Percentiles rank a stretch among this genome's conserved stretches.
phyloP scores from a whole-genome alignment of 2,329 filamentous ascomycete species.

The Arthrobotrys sphaeroides region DNA sequence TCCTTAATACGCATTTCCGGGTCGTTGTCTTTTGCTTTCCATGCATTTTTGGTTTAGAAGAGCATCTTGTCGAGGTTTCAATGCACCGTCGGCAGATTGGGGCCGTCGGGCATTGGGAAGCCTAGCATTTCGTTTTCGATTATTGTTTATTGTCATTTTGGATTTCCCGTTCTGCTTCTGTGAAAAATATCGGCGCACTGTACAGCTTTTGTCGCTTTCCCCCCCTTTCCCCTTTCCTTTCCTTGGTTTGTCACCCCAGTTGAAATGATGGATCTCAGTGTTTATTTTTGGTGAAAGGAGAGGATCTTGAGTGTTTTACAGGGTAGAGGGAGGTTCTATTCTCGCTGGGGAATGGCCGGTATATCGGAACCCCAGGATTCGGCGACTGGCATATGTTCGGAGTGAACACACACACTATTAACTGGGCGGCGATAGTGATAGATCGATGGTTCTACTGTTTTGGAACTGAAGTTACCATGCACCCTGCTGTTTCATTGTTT shows the following conservation, averaged over 20 bases:
- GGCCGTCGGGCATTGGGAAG: neutral
- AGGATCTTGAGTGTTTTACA: conserved; percentile 25
- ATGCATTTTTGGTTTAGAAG: conserved; percentile 32
- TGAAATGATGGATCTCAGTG: neutral
- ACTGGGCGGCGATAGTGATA: conserved; percentile 21
- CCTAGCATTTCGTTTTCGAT: neutral
- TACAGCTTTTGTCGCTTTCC: conserved; percentile 14
- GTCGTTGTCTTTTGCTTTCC: conserved; percentile 15
- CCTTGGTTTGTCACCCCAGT: conserved; percentile 7
- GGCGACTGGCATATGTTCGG: conserved; percentile 13
- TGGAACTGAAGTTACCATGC: conserved; percentile 9
- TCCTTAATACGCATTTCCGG: neutral
- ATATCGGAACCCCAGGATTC: conserved; percentile 12
- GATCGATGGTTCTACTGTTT: neutral
- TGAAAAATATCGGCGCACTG: conserved; percentile 33
- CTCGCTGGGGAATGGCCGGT: neutral
- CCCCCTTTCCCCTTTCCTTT: neutral
- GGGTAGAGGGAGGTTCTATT: conserved; percentile 4
- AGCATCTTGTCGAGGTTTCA: conserved; percentile 36
- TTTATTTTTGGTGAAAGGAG: conserved; percentile 10
- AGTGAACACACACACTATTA: conserved; percentile 4
- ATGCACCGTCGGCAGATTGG: neutral
- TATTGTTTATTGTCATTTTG: neutral
- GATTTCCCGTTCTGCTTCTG: neutral
- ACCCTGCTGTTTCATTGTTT: neutral